phyloP scores from a whole-genome alignment of 306 rosid genomes.

The Castanea crenata region DNA sequence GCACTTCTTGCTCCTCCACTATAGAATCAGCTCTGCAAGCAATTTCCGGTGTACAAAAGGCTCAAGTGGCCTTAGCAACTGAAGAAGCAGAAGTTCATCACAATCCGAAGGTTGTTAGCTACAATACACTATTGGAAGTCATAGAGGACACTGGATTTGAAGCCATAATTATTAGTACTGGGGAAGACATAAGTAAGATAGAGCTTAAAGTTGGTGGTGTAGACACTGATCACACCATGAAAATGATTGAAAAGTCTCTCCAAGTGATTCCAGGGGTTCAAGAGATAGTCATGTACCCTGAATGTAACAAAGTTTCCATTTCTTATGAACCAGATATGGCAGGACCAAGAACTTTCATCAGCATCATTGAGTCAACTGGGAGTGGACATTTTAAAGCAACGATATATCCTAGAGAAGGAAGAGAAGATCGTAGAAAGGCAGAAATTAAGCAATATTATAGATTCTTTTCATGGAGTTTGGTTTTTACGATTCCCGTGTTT shows the following conservation, averaged over 20 bases:
- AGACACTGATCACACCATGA: slow-evolving; percentile 22
- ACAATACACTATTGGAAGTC: slow-evolving; percentile 38
- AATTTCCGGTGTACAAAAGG: slow-evolving; percentile 49
- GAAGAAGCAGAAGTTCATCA: slow-evolving; percentile 75
- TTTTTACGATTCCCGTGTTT: slow-evolving; percentile 61
- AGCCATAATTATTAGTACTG: slow-evolving; percentile 47
- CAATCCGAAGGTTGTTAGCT: slow-evolving; percentile 47
- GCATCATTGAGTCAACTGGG: slow-evolving; percentile 57
- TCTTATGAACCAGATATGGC: slow-evolving; percentile 54
- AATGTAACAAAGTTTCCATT: slow-evolving; percentile 41
- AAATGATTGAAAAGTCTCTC: slow-evolving; percentile 43
- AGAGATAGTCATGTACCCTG: slow-evolving; percentile 19
- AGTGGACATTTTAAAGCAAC: slow-evolving; percentile 55
- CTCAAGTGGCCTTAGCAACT: slow-evolving; percentile 68
- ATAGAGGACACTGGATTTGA: slow-evolving; percentile 61
- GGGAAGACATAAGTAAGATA: slow-evolving; percentile 59
- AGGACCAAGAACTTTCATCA: slow-evolving; percentile 75
- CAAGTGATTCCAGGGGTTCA: slow-evolving; percentile 52
- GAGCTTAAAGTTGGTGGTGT: slow-evolving; percentile 63
- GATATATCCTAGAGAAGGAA: slow-evolving; percentile 51
- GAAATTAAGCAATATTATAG: slow-evolving; percentile 51
- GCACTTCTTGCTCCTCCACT: slow-evolving; percentile 71
- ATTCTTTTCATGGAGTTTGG: slow-evolving; percentile 56
- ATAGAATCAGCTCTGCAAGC: slow-evolving; percentile 56
- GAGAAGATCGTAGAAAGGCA: slow-evolving; percentile 36